phyloP scores from a whole-genome alignment of 768 basidiomycete genomes.

The Leccinum truebloodii region DNA sequence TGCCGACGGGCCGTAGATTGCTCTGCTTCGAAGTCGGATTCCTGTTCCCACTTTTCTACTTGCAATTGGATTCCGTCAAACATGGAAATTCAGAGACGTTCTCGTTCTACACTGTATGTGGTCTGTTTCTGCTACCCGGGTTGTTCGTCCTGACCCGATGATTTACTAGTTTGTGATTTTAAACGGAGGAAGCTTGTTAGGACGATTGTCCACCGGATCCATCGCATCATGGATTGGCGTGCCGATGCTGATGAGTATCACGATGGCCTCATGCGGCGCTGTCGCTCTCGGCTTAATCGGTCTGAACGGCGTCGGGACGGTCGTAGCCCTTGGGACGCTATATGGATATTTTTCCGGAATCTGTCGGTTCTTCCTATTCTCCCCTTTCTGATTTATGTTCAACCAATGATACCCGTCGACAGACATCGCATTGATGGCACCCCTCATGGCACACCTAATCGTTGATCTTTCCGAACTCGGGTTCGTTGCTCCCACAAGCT shows the following conservation, averaged over 20 bases:
- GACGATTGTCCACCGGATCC: constrained; percentile 25
- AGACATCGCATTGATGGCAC: constrained; percentile 41
- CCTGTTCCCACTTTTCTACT: constrained; percentile 40
- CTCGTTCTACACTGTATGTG: constrained; percentile 53
- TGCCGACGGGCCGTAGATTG: constrained; percentile 4
- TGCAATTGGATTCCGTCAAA: neutral
- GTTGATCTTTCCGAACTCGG: constrained; percentile 50
- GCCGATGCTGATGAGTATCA: constrained; percentile 42
- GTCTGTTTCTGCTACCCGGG: neutral
- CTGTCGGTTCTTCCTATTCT: constrained; percentile 25
- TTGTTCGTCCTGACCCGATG: neutral
- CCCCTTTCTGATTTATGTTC: neutral
- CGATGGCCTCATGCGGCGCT: constrained; percentile 32
- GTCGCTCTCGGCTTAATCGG: constrained; percentile 20
- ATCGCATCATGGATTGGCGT: constrained; percentile 44
- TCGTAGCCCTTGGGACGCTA: constrained; percentile 40
- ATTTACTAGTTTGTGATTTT: constrained; percentile 45
- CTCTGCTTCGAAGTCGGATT: constrained; percentile 39
- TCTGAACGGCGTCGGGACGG: constrained; percentile 35
- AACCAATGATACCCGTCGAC: neutral
- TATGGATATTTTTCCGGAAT: constrained; percentile 51
- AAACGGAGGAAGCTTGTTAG: constrained; percentile 53
- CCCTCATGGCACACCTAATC: constrained; percentile 26
- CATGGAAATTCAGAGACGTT: constrained; percentile 23
- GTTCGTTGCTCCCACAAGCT: constrained; percentile 13